Evolutionary conservation across 129 eudicot genomes (phyloP).

Genomic region (Smallanthus sonchifolius): DNA sequence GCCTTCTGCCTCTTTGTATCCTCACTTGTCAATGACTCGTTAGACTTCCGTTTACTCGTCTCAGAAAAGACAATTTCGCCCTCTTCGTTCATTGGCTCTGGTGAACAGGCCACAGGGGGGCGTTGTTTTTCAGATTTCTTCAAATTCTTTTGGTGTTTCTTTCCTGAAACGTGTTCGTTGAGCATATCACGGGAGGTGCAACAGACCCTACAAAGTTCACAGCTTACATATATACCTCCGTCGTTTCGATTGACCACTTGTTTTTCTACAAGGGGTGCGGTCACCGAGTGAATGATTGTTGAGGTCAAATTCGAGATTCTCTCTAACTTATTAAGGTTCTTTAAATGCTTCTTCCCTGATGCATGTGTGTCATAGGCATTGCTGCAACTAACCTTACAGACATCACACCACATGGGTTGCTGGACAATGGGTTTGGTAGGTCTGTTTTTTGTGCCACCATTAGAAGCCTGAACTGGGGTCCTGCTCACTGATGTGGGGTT

Average conservation of each 20-base stretch:
- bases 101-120: not conserved
- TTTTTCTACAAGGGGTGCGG: not conserved
- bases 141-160: constrained; percentile 16
- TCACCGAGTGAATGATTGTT: too few relatives aligned
- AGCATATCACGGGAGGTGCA: not conserved
- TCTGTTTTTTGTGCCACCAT: not conserved
- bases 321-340: not conserved
- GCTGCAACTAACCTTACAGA: not conserved
- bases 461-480: not conserved
- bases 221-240: not conserved
- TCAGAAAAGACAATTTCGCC: constrained; percentile 7
- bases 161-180: constrained; percentile 13
- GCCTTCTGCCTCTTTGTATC: constrained; percentile 36
- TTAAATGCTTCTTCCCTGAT: constrained; percentile 12
- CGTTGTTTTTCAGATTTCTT: not conserved
- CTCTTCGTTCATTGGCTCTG: not conserved
- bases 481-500: not conserved
- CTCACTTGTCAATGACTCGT: not conserved
- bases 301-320: not conserved
- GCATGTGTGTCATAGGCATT: not conserved
- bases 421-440: not conserved
- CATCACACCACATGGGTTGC: not conserved
- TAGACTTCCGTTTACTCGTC: constrained; percentile 15
- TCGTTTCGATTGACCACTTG: constrained; percentile 3
- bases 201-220: constrained; percentile 18